A percentile compares a stretch with the other conserved stretches of the same genome.
Conservation (phyloP, 345 rosid genomes). For the Eucalyptus shirleyi region DNA sequence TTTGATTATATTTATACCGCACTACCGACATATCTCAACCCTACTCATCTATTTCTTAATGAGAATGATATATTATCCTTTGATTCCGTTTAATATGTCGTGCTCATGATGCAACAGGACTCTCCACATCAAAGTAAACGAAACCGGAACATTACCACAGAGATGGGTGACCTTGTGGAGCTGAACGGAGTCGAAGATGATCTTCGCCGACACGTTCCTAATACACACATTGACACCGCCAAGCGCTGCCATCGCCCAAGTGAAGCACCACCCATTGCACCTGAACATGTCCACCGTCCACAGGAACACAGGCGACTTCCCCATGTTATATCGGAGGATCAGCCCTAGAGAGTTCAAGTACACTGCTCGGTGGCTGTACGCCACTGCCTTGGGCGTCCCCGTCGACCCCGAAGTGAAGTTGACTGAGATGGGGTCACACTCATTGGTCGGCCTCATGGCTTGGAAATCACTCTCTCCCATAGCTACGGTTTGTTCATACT, state of each 20-base stretch:
- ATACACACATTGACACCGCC: constrained; percentile 41
- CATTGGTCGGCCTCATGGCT: constrained; percentile 9
- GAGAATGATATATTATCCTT: background rate
- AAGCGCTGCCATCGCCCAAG: constrained; percentile 48
- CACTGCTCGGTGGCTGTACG: no score
- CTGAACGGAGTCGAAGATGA: constrained; percentile 20
- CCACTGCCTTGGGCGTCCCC: no score
- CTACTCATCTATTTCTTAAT: background rate
- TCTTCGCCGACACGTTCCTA: constrained; percentile 8
- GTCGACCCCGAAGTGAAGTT: constrained; percentile 43
- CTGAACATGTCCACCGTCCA: constrained; percentile 12
- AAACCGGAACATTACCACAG: constrained; percentile 6
- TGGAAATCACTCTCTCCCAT: constrained; percentile 12
- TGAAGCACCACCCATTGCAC: constrained; percentile 60
- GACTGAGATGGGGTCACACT: constrained; percentile 44
- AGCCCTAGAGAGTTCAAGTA: no score
- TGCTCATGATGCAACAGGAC: background rate
- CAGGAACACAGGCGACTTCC: no score
- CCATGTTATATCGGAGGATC: no score
- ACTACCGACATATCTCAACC: background rate
- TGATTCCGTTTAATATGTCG: background rate
- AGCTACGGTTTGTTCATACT: constrained; percentile 12
- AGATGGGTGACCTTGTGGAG: constrained; percentile 28
- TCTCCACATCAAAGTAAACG: background rate
- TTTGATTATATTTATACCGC: background rate